Evolutionary conservation across 2,329 filamentous ascomycete species (phyloP).

Genomic region (Chaetomiaceae sp.): DNA sequence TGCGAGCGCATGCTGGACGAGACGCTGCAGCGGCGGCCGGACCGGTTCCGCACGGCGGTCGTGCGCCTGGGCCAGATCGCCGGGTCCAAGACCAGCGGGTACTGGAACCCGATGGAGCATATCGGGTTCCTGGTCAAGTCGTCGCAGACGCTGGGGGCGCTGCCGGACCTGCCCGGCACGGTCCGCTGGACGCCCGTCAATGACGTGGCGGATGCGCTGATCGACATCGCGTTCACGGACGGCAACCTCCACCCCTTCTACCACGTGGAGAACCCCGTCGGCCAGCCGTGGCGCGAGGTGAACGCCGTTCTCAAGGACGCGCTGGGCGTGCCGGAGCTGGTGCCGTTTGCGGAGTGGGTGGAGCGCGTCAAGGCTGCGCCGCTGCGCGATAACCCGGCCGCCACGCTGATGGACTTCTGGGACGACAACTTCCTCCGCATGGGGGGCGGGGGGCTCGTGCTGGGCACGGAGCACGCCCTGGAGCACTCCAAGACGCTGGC

Average conservation of each 20-base stretch:
- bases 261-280: slow-evolving; percentile 28
- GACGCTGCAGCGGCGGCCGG: slow-evolving; percentile 39
- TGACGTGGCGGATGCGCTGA: slow-evolving; percentile 23
- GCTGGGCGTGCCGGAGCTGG: background rate
- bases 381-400: slow-evolving; percentile 1
- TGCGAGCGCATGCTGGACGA: slow-evolving; percentile 45
- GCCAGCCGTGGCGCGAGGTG: slow-evolving; percentile 24
- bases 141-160: slow-evolving; percentile 36
- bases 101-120: slow-evolving; percentile 50
- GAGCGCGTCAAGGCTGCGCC: background rate
- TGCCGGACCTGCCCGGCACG: slow-evolving; percentile 36
- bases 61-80: slow-evolving; percentile 48
- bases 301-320: background rate
- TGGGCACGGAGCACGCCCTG: background rate
- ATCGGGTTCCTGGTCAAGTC: slow-evolving; percentile 44
- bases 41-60: slow-evolving; percentile 36
- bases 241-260: slow-evolving; percentile 21
- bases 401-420: background rate
- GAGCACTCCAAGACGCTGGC: background rate
- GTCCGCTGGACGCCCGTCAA: slow-evolving; percentile 44
- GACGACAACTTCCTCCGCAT: slow-evolving; percentile 5
- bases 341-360: slow-evolving; percentile 1
- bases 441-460: background rate
- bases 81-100: slow-evolving; percentile 41
- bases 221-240: slow-evolving; percentile 20